These are phyloP conservation scores for Gracilaria caudata DNA, from an alignment of 23 red algal species.

Conservation along the genomic window DNA sequence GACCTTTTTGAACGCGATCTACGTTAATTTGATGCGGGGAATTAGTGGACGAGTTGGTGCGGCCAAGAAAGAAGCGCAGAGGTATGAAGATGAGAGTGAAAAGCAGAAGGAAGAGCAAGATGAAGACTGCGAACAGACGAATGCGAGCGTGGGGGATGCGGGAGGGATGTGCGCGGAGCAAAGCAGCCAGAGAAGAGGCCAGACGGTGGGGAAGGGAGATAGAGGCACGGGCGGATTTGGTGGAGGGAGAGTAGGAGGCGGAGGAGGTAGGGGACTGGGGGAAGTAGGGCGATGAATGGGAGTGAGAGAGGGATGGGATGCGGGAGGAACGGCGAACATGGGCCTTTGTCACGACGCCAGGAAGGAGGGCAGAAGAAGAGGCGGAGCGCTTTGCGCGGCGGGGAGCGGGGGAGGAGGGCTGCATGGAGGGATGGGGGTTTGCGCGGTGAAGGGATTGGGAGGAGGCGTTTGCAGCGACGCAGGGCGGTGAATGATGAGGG, in stretches of 20 bases:
- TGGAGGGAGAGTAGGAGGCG: conserved; percentile 17
- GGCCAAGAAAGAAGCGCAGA: conserved; percentile 41
- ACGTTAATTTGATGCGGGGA: conserved; percentile 16
- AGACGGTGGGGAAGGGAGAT: conserved; percentile 26
- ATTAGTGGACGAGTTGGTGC: background rate
- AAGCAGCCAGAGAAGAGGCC: conserved; percentile 10
- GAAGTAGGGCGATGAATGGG: conserved; percentile 32
- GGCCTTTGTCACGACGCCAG: conserved; percentile 24
- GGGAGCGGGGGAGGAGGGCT: conserved; percentile 13
- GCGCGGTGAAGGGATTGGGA: background rate
- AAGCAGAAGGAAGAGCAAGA: conserved; percentile 44
- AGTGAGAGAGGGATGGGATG: conserved; percentile 44
- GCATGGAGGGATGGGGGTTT: background rate
- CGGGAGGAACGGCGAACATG: conserved; percentile 57
- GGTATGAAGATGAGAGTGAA: conserved; percentile 41
- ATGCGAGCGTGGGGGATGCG: conserved; percentile 13
- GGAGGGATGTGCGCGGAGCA: conserved; percentile 13
- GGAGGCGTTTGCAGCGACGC: background rate
- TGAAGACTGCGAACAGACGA: conserved; percentile 14
- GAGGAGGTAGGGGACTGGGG: background rate
- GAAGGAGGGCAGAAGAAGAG: conserved; percentile 46
- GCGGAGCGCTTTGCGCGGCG: conserved; percentile 38
- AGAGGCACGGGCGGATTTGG: background rate
- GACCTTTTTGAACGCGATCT: conserved; percentile 37
- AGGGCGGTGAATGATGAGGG: background rate